Conservation (phyloP, 1,284 basidiomycete species). For the Takashimella koratensis region DNA sequence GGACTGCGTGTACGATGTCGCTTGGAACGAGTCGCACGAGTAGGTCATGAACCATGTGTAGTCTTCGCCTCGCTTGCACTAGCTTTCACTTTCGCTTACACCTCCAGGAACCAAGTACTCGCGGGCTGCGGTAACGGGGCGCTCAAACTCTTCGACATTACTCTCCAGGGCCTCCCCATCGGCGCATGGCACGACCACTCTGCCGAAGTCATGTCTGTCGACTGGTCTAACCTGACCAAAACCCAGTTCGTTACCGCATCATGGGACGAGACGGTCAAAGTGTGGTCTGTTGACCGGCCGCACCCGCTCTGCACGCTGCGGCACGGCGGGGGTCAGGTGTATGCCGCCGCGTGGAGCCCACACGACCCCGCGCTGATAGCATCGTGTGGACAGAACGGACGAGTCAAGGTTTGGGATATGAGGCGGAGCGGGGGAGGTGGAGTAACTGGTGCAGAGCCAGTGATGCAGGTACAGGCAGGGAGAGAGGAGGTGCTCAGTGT, state of each 20-base stretch:
- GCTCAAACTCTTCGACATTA: slow-evolving; percentile 85
- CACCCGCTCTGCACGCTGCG: slow-evolving; percentile 74
- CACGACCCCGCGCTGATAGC: slow-evolving; percentile 77
- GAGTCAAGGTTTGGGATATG: slow-evolving; percentile 71
- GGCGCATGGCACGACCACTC: slow-evolving; percentile 90
- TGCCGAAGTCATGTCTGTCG: slow-evolving; percentile 87
- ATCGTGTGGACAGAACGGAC: slow-evolving; percentile 80
- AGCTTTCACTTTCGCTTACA: too few species aligned
- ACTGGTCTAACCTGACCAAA: slow-evolving; percentile 96
- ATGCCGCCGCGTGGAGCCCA: slow-evolving; percentile 85
- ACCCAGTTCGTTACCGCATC: slow-evolving; percentile 81
- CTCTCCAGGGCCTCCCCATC: slow-evolving; percentile 65
- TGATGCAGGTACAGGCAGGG: background rate
- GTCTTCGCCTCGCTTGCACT: too few species aligned
- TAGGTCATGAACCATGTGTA: too few species aligned
- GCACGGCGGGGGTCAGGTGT: slow-evolving; percentile 62
- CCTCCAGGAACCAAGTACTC: slow-evolving; percentile 64
- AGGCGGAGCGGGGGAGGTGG: background rate
- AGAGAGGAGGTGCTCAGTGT: slow-evolving; percentile 15
- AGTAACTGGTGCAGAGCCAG: background rate
- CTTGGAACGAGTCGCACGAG: slow-evolving; percentile 91
- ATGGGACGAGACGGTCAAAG: slow-evolving; percentile 88
- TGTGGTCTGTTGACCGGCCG: slow-evolving; percentile 81
- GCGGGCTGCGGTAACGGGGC: slow-evolving; percentile 88
- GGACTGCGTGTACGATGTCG: slow-evolving; percentile 86